Evolutionary conservation across 495 filamentous ascomycete genomes (phyloP).

Genomic region (Opeltia flavorubescens): DNA sequence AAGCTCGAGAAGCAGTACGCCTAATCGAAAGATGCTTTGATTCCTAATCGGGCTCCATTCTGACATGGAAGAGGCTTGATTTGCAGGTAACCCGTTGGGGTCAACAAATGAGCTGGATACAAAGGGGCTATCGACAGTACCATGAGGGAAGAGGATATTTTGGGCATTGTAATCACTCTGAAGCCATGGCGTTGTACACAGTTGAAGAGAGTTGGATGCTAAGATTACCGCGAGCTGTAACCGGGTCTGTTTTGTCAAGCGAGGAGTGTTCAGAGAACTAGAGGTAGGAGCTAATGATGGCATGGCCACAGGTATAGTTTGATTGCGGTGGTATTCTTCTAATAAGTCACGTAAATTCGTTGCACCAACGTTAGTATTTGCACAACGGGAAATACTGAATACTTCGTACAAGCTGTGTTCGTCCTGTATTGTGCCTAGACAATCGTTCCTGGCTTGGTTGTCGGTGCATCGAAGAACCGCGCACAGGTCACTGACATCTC

Average conservation of each 20-base stretch:
- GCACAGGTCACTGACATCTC: neutral
- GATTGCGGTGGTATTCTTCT: neutral
- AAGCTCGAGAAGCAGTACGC: neutral
- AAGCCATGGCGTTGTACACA: neutral
- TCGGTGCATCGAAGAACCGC: neutral
- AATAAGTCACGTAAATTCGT: neutral
- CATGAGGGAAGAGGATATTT: slow-evolving; percentile 1
- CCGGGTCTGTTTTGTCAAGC: neutral
- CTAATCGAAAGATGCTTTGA: neutral
- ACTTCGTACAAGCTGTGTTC: neutral
- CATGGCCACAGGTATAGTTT: too few species aligned
- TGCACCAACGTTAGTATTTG: neutral
- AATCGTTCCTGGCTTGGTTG: neutral
- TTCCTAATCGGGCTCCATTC: neutral
- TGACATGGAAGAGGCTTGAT: neutral
- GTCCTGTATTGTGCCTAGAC: neutral
- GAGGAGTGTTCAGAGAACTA: neutral
- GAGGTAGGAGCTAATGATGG: neutral
- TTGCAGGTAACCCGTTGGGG: neutral
- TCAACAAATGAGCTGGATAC: neutral
- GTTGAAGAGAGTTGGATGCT: neutral
- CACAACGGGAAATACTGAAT: too few species aligned
- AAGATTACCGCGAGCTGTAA: neutral
- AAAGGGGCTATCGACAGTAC: neutral
- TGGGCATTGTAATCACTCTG: neutral